Evolutionary conservation across 768 basidiomycete species (phyloP), one percentile per base, ranked within the genome.

Genomic region (Leccinum longicurvipes): DNA sequence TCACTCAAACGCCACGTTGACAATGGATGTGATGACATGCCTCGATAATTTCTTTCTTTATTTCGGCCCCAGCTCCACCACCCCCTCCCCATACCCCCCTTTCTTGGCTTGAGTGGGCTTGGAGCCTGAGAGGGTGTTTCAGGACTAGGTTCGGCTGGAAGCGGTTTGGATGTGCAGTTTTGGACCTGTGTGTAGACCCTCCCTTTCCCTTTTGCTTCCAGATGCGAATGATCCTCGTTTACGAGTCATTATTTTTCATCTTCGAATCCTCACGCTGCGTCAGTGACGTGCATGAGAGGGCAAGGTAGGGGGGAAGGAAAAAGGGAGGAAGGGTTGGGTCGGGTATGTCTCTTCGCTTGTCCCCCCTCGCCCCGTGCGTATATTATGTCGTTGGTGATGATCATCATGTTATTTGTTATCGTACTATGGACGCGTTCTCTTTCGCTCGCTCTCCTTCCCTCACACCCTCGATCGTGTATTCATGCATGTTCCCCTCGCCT

Each of bases 1-100:
- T 91, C 90, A 56, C 76, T 91, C 60, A 92, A 91, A 73, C 79
- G 90, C 67, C 90, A 92, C 72, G 63, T 87, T 51, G 89, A 91
- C 76, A 89, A 90, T 62, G 89, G 89, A 50, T 89, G 87, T 74
- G 84, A 86, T 68, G 83, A 84, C 67, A 80, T 79, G 76, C 77
- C 79, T 54, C 71, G 68, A 67, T 71, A 71, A 62, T 57, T 60
- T 60, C 14, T 14, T n/a, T 19, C 24, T 9, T 45, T 45, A 5
- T 25, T 56, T 14, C 41, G 28, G 24, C 12, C 12, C 56, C 41
- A 27, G 39, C 15, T 24, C n/a, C 7, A 19, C 5, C 11, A 11
- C 31, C 29, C 31, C 31, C 14, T 12, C 28, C 28, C 10, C 31
- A 31, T 14, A 31, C 12, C 31, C 12, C 31, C 31, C 14, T 31